Base-by-base conservation (phyloP, 257 asterid genomes). In the Solanum commersonii region DNA sequence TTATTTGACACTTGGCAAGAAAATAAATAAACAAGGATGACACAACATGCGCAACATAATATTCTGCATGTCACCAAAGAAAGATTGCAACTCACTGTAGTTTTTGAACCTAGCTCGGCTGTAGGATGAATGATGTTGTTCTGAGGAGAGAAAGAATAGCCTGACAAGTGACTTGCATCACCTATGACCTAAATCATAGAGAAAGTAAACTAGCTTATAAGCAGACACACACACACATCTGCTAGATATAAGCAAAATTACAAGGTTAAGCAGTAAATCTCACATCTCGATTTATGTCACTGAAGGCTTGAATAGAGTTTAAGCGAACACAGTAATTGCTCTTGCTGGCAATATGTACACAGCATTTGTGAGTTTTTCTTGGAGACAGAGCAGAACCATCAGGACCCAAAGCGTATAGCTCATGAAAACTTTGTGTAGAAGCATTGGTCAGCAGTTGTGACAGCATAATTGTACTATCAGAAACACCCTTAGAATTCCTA, bases 201-300 rank as follows among this genome's bases (percentile, higher is more conserved):
- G 49, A 44, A 67, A 25, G 68, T 4, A 88, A 16, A 87, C 70
- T 34, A 59, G 83, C 40, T 88, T 27, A 38, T 31, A 37, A 33
- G 31, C 79, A 15, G 68, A 22, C 34, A 52, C 5, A 16, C 76
- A 42, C 10, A 25, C 70, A 20, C 31, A 82, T 82, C 70, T 49
- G 42, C 70, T 49, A 27, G 86, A 82, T 20, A 82, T 52, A 73
- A 33, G 74, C 72, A 63, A 76, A 49, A 18, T 77, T 23, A 86
- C 63, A 65, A 85, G 35, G 46, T 46, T 60, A 20, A 86, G 31
- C 1, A 86, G 49, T 49, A 73, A 86, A 86, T 72, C 96, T 92
- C 92, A 97, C 99, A 93, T 97, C 99, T 88, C 98, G 93, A 81
- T 97, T 97, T 90, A 96, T 92, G 93, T 97, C 98, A 22, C 93